Evolutionary conservation across 2,329 filamentous ascomycete species (phyloP).

Genomic region (Ceratocystis alfenasii): DNA sequence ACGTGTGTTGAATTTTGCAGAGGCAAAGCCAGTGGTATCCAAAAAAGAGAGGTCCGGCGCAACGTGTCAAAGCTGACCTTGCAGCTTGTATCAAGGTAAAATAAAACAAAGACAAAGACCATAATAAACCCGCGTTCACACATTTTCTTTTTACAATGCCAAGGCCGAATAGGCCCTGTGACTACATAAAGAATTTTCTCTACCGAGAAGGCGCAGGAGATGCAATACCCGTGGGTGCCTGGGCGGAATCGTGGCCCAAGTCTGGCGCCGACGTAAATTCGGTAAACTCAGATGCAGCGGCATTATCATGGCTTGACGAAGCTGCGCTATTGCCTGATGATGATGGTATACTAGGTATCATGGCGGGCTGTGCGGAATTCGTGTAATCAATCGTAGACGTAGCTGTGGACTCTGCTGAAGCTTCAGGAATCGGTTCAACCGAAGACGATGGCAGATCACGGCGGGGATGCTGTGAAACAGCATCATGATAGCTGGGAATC

Average conservation of each 20-base stretch:
- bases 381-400: background rate
- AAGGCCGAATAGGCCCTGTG: background rate
- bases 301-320: background rate
- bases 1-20: background rate
- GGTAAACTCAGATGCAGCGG: constrained; percentile 16
- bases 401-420: background rate
- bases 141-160: background rate
- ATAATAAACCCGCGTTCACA: background rate
- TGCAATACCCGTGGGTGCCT: background rate
- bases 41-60: background rate
- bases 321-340: background rate
- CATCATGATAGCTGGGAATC: constrained; percentile 74
- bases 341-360: constrained; percentile 4
- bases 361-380: background rate
- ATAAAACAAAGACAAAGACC: constrained; percentile 13
- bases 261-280: constrained; percentile 16
- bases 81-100: constrained; percentile 5
- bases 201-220: constrained; percentile 11
- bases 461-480: constrained; percentile 42
- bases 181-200: background rate
- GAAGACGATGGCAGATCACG: constrained; percentile 9
- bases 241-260: background rate
- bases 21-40: background rate
- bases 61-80: background rate
- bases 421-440: constrained; percentile 16